phyloP scores from a whole-genome alignment of 257 asterid genomes.

The Coffea eugenioides region DNA sequence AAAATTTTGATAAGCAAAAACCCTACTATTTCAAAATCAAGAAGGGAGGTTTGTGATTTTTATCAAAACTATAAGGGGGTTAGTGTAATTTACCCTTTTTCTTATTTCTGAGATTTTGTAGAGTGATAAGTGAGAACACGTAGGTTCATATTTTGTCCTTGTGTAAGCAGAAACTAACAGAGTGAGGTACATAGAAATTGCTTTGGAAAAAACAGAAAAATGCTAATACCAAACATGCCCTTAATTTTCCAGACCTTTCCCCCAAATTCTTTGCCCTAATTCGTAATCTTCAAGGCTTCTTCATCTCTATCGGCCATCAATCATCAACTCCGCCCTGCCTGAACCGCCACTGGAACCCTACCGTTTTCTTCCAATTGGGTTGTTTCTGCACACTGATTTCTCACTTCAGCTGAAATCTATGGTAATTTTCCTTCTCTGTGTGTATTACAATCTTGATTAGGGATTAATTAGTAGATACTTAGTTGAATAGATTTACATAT shows the following conservation, averaged over 20 bases:
- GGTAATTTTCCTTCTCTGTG: constrained; percentile 7
- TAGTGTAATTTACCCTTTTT: no score
- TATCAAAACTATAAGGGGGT: no score
- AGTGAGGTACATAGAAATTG: no score
- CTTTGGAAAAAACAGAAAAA: no score
- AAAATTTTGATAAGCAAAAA: no score
- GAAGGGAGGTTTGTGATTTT: no score
- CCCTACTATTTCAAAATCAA: no score
- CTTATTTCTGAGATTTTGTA: no score
- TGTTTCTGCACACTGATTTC: neutral
- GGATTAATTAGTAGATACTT: neutral
- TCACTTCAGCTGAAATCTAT: neutral
- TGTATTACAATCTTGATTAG: neutral
- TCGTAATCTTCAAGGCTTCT: constrained; percentile 14
- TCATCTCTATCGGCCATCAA: constrained; percentile 9
- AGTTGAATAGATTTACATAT: neutral
- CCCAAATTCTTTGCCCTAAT: constrained; percentile 27
- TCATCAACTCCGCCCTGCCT: constrained; percentile 3
- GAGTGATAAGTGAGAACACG: neutral
- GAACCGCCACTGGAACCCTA: neutral
- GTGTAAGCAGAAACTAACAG: neutral
- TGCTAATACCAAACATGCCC: constrained; percentile 19
- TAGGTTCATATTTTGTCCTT: neutral
- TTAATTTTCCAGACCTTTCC: neutral
- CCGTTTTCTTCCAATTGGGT: neutral